Evolutionary conservation across 805 yeast genomes (phyloP).

Genomic region (Schwanniomyces vanrijiae): DNA sequence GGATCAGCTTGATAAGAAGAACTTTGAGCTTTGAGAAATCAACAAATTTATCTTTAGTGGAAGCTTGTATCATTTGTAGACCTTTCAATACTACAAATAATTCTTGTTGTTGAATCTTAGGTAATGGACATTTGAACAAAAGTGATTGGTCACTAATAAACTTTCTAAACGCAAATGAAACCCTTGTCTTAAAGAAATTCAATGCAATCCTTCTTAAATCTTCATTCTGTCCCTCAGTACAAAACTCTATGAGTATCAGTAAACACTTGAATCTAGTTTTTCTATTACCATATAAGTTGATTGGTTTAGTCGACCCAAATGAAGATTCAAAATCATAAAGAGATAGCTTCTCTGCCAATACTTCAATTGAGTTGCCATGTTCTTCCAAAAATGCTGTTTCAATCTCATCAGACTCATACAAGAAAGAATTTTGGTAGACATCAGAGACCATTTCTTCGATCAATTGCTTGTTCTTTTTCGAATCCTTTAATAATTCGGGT

Average conservation of each 20-base stretch:
- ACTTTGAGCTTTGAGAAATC: slow-evolving; percentile 8
- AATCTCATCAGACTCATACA: slow-evolving; percentile 56
- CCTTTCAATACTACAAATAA: slow-evolving; percentile 49
- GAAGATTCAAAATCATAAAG: slow-evolving; percentile 45
- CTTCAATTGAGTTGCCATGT: slow-evolving; percentile 23
- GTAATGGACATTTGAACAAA: slow-evolving; percentile 61
- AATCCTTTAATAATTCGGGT: slow-evolving; percentile 28
- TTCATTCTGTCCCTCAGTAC: slow-evolving; percentile 10
- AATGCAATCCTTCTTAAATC: slow-evolving; percentile 21
- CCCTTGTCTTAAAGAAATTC: slow-evolving; percentile 52
- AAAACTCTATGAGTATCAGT: slow-evolving; percentile 46
- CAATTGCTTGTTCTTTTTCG: slow-evolving; percentile 16
- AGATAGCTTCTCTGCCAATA: slow-evolving; percentile 38
- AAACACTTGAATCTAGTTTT: slow-evolving; percentile 58
- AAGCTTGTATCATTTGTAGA: background rate
- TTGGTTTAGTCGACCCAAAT: slow-evolving; percentile 64
- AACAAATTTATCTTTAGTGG: slow-evolving; percentile 2
- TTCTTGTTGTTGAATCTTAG: slow-evolving; percentile 66
- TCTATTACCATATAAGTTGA: slow-evolving; percentile 43
- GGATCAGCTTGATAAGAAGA: slow-evolving; percentile 17
- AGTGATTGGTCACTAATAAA: slow-evolving; percentile 63
- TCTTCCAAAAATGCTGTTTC: slow-evolving; percentile 36
- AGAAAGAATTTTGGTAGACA: slow-evolving; percentile 60
- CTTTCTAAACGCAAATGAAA: slow-evolving; percentile 60
- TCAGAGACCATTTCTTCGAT: slow-evolving; percentile 46